phyloP scores from a whole-genome alignment of 2,329 filamentous ascomycete genomes.

The Sporothrix humicola region DNA sequence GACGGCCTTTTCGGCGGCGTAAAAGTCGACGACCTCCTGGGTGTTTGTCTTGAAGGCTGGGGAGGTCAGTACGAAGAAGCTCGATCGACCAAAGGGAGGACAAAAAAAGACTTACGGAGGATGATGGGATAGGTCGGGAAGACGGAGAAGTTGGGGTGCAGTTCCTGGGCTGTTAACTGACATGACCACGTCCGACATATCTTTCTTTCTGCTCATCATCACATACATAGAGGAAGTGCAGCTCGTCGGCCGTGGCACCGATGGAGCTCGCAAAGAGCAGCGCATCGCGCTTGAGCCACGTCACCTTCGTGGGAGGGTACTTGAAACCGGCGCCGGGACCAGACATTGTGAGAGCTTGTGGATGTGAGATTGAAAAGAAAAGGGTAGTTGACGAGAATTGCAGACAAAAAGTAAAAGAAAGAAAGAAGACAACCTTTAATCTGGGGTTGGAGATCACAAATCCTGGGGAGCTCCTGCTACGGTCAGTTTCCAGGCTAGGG shows the following conservation, averaged over 20 bases:
- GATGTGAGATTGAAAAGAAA: not conserved
- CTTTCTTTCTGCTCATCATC: not conserved
- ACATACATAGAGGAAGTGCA: constrained; percentile 87
- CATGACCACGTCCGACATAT: not conserved
- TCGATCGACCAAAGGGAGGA: not conserved
- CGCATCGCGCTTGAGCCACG: constrained; percentile 86
- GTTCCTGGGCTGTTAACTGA: constrained; percentile 62
- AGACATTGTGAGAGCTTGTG: constrained; percentile 47
- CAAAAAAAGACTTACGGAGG: constrained; percentile 61
- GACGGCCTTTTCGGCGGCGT: constrained; percentile 68
- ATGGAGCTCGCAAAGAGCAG: constrained; percentile 91
- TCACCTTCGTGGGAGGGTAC: constrained; percentile 75
- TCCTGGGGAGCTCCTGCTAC: constrained; percentile 6
- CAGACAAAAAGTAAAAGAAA: not conserved
- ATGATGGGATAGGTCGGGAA: constrained; percentile 90
- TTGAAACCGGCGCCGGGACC: constrained; percentile 73
- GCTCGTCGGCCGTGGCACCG: constrained; percentile 80
- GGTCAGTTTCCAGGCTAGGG: not conserved
- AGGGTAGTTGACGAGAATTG: not conserved
- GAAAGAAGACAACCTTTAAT: not conserved
- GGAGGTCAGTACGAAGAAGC: not conserved
- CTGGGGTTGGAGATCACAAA: constrained; percentile 7
- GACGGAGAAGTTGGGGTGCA: constrained; percentile 82
- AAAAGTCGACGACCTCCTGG: constrained; percentile 84
- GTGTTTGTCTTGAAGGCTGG: constrained; percentile 76